A percentile compares a stretch with the other conserved stretches of the same genome.
These are phyloP conservation scores for Kwoniella heveanensis DNA, from an alignment of 768 basidiomycete species.

Conservation along the genomic window DNA sequence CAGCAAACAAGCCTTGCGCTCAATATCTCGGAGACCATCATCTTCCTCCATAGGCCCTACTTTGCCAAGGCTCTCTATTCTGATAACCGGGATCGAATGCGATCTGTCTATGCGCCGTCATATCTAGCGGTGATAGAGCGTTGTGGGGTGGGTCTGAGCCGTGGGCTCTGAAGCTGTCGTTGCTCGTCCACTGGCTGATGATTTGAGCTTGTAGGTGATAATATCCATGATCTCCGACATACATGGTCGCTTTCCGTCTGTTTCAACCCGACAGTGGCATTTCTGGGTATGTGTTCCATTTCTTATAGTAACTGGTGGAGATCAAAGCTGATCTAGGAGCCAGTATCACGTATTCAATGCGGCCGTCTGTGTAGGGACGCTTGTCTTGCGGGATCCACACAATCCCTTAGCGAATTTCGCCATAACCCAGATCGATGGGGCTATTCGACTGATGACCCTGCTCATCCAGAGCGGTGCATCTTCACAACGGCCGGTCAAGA, in stretches of 20 bases:
- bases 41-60: constrained; percentile 11
- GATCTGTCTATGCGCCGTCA: constrained; percentile 6
- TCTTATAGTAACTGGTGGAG: not conserved
- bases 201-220: not conserved
- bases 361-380: constrained; percentile 4
- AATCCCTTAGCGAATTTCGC: constrained; percentile 3
- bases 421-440: constrained; percentile 9
- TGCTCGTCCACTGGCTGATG: too few species aligned
- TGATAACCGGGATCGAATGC: constrained; percentile 5
- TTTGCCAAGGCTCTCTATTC: constrained; percentile 3
- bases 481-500: not conserved
- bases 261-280: constrained; percentile 5
- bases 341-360: constrained; percentile 13
- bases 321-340: too few species aligned
- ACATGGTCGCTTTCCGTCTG: constrained; percentile 3
- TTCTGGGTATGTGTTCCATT: constrained; percentile 5
- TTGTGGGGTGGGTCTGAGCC: constrained; percentile 6
- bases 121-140: constrained; percentile 11
- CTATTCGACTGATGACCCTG: constrained; percentile 8
- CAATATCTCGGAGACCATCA: constrained; percentile 11
- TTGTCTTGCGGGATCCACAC: constrained; percentile 3
- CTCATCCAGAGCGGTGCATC: constrained; percentile 6
- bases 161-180: too few species aligned
- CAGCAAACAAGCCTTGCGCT: constrained; percentile 9
- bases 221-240: constrained; percentile 2